Evolutionary conservation across 208 protist species (phyloP).

Genomic region (Jaenimonas drosophilae): DNA sequence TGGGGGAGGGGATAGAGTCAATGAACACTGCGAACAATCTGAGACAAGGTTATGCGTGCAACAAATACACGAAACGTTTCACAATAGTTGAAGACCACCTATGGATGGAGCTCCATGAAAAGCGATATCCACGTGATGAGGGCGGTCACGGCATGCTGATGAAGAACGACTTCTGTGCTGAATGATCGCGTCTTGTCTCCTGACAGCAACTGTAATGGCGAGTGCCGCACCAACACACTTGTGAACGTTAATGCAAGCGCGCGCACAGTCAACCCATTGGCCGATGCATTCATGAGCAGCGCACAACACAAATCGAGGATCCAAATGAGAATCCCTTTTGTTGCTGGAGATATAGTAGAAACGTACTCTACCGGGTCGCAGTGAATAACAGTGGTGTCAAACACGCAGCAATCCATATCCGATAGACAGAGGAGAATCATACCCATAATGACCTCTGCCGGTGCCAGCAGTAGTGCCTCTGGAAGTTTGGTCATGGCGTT

Average conservation of each 20-base stretch:
- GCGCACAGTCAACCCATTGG: slow-evolving; percentile 57
- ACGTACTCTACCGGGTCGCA: slow-evolving; percentile 69
- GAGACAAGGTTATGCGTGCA: too few relatives aligned
- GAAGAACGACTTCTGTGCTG: slow-evolving; percentile 20
- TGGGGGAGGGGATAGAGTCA: too few relatives aligned
- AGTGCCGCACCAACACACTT: slow-evolving; percentile 36
- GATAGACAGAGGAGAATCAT: slow-evolving; percentile 67
- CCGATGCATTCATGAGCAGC: slow-evolving; percentile 40
- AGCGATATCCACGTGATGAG: too few relatives aligned
- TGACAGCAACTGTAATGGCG: background rate
- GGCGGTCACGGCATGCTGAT: slow-evolving; percentile 45
- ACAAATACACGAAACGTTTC: too few relatives aligned
- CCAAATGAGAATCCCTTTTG: slow-evolving; percentile 60
- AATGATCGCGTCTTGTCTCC: slow-evolving; percentile 13
- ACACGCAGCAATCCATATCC: slow-evolving; percentile 49
- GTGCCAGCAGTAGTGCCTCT: slow-evolving; percentile 41
- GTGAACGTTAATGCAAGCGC: slow-evolving; percentile 70
- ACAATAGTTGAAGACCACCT: too few relatives aligned
- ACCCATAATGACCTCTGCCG: slow-evolving; percentile 57
- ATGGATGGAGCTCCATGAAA: too few relatives aligned
- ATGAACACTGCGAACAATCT: too few relatives aligned
- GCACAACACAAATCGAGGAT: slow-evolving; percentile 62
- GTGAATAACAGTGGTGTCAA: slow-evolving; percentile 48
- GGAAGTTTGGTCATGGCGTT: slow-evolving; percentile 53
- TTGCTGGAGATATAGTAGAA: slow-evolving; percentile 49